A percentile compares a stretch with the other conserved stretches of the same genome.
These are phyloP conservation scores for Metrosideros polymorpha DNA, from an alignment of 441 rosid species.

Conservation along the genomic window DNA sequence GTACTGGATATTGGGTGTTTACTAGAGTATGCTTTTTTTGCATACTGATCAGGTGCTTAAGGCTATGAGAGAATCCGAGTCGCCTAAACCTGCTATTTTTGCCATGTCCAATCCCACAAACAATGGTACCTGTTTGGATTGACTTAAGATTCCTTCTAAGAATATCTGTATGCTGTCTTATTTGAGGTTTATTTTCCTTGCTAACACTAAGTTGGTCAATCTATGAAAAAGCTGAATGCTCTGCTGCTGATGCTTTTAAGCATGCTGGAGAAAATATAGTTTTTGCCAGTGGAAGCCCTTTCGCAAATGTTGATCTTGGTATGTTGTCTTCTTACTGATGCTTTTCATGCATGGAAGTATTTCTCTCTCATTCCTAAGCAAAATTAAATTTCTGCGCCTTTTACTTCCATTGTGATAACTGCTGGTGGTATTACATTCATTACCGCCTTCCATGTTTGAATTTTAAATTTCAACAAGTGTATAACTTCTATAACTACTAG, in stretches of 20 bases:
- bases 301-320: slow-evolving; percentile 79
- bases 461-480: background rate
- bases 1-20: background rate
- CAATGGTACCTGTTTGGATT: slow-evolving; percentile 45
- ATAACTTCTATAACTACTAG: background rate
- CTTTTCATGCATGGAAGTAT: slow-evolving; percentile 1
- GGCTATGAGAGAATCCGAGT: slow-evolving; percentile 86
- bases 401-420: background rate
- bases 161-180: slow-evolving; percentile 6
- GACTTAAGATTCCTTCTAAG: background rate
- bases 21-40: background rate
- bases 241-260: slow-evolving; percentile 91
- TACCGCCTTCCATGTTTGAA: background rate
- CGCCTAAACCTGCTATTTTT: slow-evolving; percentile 83
- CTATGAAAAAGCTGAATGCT: slow-evolving; percentile 75
- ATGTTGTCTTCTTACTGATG: slow-evolving; percentile 7
- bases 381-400: background rate
- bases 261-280: slow-evolving; percentile 84
- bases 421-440: background rate
- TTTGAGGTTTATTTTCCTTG: background rate
- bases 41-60: slow-evolving; percentile 62
- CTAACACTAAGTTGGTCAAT: background rate
- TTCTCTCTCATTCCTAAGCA: background rate
- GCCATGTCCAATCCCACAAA: slow-evolving; percentile 98
- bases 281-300: slow-evolving; percentile 99